Percentiles rank a stretch among this genome's conserved stretches.
These are phyloP conservation scores for Ceriops decandra DNA, from an alignment of 345 rosid genomes.

Conservation along the genomic window DNA sequence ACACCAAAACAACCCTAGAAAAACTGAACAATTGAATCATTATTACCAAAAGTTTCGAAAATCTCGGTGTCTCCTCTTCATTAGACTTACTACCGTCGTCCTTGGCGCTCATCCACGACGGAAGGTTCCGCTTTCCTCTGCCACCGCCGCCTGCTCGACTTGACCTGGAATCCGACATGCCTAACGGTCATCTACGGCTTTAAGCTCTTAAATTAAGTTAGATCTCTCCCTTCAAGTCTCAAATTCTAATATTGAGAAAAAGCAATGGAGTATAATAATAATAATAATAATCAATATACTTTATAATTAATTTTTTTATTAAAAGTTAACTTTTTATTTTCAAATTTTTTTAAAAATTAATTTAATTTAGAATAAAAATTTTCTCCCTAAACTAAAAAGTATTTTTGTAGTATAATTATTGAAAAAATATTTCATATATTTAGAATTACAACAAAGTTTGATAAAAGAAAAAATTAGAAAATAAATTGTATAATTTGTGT, in stretches of 20 bases:
- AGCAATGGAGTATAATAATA: too few relatives aligned
- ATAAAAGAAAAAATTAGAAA: too few relatives aligned
- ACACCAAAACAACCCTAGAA: not conserved
- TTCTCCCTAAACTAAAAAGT: too few relatives aligned
- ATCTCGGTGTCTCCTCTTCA: conserved; percentile 32
- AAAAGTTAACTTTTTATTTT: too few relatives aligned
- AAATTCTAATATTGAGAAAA: too few relatives aligned
- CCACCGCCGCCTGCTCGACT: conserved; percentile 19
- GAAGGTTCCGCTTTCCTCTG: conserved; percentile 54
- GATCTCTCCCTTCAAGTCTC: too few relatives aligned
- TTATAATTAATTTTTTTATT: too few relatives aligned
- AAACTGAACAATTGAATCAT: not conserved
- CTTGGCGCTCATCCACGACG: conserved; percentile 72
- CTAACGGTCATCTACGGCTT: not conserved
- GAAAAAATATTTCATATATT: too few relatives aligned
- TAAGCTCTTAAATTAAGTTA: not conserved
- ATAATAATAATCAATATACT: too few relatives aligned
- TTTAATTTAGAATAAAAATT: not conserved
- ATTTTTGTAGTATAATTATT: too few relatives aligned
- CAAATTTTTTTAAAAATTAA: too few relatives aligned
- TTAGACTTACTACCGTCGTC: conserved; percentile 23
- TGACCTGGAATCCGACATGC: conserved; percentile 39
- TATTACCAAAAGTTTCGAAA: conserved; percentile 66
- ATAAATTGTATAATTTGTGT: too few relatives aligned
- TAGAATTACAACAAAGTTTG: fast-evolving